Evolutionary conservation across 1,284 basidiomycete genomes (phyloP), one percentile per base, ranked within the genome.

Genomic region (Phylloboletellus chloephorus): DNA sequence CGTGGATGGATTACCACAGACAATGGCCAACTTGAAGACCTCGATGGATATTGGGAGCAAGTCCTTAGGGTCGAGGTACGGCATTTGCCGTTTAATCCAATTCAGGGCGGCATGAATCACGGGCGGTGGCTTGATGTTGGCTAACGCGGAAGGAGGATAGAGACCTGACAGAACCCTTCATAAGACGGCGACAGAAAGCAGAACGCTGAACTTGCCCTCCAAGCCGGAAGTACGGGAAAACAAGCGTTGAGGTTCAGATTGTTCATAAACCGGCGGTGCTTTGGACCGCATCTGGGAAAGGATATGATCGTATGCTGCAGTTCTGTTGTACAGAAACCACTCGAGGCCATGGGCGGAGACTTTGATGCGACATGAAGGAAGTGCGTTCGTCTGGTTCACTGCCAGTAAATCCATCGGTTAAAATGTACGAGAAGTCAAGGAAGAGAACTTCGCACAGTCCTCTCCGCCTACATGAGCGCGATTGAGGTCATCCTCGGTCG

Each of bases 301-400:
- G 32, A 97, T 91, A 41, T 77, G 74, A 56, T 97, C 89, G 61
- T 86, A 95, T 5, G 89, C 82, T 3, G 88, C 76, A 1, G 88
- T 93, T 41, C 82, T 72, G 62, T 96, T 97, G 65, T 89, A 95
- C 34, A 95, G 61, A 62, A 89, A 89, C 80, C 86, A 89, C 63
- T 97, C 90, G 25, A 92, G 71, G 15, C 93, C 93, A 51, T 93
- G 79, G 4, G 88, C 57, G 6, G 79, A 79, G 19, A 91, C 60
- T 38, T 85, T 79, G 28, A 95, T 77, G 31, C 92, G 82, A 55
- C 89, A 92, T 24, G 79, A 76, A 26, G 78, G 67, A 19, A 74
- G 61, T 13, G 60, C 47, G 20, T 60, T 57, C 21, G 58, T 49
- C 45, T 65, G 56, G 51, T 66, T 61, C 8, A 61, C 67, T 70